These are phyloP conservation scores for Candida michaelii DNA, from an alignment of 805 yeast genomes.

Conservation along the genomic window DNA sequence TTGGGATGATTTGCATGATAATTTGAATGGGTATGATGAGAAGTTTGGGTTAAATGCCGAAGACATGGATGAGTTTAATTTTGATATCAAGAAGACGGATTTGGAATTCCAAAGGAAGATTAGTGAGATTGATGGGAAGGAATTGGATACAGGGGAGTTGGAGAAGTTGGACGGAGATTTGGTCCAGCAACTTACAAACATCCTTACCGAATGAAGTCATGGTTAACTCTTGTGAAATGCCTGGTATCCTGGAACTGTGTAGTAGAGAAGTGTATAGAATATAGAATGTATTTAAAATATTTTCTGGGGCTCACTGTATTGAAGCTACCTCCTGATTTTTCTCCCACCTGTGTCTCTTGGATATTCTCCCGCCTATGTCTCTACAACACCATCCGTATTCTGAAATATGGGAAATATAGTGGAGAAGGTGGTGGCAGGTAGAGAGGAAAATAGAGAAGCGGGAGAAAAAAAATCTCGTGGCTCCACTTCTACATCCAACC, in stretches of 20 bases:
- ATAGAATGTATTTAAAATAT: too few species aligned
- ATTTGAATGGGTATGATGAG: constrained; percentile 25
- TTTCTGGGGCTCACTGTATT: too few species aligned
- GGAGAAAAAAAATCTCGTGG: not conserved
- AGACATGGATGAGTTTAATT: constrained; percentile 47
- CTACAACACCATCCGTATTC: too few species aligned
- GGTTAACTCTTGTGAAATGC: too few species aligned
- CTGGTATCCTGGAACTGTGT: too few species aligned
- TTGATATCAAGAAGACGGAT: constrained; percentile 18
- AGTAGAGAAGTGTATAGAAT: too few species aligned
- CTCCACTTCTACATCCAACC: not conserved
- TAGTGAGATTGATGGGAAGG: constrained; percentile 9
- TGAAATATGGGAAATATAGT: too few species aligned
- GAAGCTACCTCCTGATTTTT: too few species aligned
- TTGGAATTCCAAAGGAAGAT: constrained; percentile 13
- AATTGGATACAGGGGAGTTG: constrained; percentile 30
- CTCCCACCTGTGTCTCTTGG: too few species aligned
- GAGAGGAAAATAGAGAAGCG: too few species aligned
- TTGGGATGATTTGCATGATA: constrained; percentile 47
- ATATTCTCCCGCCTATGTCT: too few species aligned
- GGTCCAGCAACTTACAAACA: constrained; percentile 6
- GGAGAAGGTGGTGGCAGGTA: too few species aligned
- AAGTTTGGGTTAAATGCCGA: constrained; percentile 40
- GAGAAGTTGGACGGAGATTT: constrained; percentile 26
- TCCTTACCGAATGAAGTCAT: not conserved